A percentile compares a stretch with the other conserved stretches of the same genome.
phyloP scores from a whole-genome alignment of 306 rosid species.

The Dryas octopetala region DNA sequence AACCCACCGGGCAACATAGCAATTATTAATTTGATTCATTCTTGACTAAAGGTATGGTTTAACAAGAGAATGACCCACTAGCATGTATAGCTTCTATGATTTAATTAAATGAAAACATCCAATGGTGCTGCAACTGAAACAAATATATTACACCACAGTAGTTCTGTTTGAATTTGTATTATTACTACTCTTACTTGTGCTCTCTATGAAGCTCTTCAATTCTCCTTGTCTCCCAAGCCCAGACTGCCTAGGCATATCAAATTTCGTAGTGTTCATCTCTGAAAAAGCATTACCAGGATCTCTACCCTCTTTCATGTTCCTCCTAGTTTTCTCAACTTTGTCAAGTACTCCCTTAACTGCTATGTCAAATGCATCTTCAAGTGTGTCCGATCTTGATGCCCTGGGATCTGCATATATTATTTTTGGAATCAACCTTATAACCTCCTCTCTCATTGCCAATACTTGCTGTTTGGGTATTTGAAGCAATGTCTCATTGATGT shows the following conservation, averaged over 20 bases:
- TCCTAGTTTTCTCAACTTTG: conserved; percentile 37
- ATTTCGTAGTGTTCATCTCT: background rate
- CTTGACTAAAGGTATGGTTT: no score
- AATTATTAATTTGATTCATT: no score
- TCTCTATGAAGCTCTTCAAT: no score
- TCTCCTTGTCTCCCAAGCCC: background rate
- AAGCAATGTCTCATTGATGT: conserved; percentile 35
- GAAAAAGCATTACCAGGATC: conserved; percentile 15
- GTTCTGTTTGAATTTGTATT: no score
- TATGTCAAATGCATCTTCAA: conserved; percentile 57
- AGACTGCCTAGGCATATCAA: background rate
- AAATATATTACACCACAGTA: no score
- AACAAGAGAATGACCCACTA: no score
- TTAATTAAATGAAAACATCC: no score
- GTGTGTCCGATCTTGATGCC: conserved; percentile 17
- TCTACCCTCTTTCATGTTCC: conserved; percentile 3
- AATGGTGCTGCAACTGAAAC: no score
- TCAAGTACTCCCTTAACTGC: conserved; percentile 48
- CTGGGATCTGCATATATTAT: conserved; percentile 45
- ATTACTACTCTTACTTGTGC: no score
- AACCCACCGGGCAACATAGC: no score
- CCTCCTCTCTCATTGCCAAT: conserved; percentile 40
- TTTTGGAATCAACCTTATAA: conserved; percentile 47
- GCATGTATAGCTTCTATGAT: no score
- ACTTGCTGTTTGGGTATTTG: conserved; percentile 23